Conservation (phyloP, 805 yeast species). For the Starmerella davenportii region DNA sequence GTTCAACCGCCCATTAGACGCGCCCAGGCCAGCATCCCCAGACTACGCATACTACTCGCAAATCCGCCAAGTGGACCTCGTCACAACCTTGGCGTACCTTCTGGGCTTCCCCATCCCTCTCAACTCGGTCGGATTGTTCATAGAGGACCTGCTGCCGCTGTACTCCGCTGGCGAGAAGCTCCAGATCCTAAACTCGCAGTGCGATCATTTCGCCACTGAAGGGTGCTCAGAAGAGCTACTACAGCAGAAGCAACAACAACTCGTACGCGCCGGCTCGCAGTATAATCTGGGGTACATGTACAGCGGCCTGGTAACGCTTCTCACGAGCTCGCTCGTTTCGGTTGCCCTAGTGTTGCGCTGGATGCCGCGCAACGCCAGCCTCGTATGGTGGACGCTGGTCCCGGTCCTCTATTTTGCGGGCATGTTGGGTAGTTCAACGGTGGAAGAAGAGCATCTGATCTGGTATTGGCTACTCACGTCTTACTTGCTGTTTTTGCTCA, state of each 20-base stretch:
- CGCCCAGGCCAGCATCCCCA: slow-evolving; percentile 19
- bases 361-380: slow-evolving; percentile 5
- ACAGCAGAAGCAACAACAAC: slow-evolving; percentile 22
- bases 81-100: slow-evolving; percentile 47
- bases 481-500: slow-evolving; percentile 5
- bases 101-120: slow-evolving; percentile 51
- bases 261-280: slow-evolving; percentile 37
- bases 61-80: slow-evolving; percentile 53
- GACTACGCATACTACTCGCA: slow-evolving; percentile 36
- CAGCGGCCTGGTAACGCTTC: slow-evolving; percentile 26
- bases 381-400: slow-evolving; percentile 18
- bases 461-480: slow-evolving; percentile 71
- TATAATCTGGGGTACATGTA: slow-evolving; percentile 41
- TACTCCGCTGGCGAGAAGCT: slow-evolving; percentile 24
- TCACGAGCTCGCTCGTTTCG: slow-evolving; percentile 5
- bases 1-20: slow-evolving; percentile 23
- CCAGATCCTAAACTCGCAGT: slow-evolving; percentile 17
- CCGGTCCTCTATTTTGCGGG: slow-evolving; percentile 30
- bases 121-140: slow-evolving; percentile 56
- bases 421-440: slow-evolving; percentile 70
- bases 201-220: slow-evolving; percentile 6
- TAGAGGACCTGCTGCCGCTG: slow-evolving; percentile 37
- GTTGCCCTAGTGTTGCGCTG: background rate
- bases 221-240: slow-evolving; percentile 21
- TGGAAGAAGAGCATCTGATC: slow-evolving; percentile 89